A percentile compares a stretch with the other conserved stretches of the same genome.
Conservation (phyloP, 1,139 yeast species). For the Yamadazyma songkhlaensis region DNA sequence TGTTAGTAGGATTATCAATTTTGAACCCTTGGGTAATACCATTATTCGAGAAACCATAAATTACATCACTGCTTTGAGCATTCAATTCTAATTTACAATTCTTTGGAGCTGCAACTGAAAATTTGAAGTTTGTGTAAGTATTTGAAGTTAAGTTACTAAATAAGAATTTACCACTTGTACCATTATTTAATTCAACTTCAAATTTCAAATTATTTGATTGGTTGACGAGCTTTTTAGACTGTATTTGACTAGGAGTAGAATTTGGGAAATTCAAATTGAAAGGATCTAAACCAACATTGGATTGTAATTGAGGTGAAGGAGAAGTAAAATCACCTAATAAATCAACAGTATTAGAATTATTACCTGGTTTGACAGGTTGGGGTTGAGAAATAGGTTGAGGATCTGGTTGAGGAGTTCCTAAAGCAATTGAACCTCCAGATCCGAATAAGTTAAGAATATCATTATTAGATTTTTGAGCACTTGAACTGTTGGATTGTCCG, state of each 20-base stretch:
- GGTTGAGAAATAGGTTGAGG: constrained; percentile 9
- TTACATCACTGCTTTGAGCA: constrained; percentile 62
- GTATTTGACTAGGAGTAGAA: constrained; percentile 35
- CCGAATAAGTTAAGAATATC: constrained; percentile 44
- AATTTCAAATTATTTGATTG: constrained; percentile 52
- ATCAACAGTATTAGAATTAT: constrained; percentile 22
- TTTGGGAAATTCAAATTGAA: constrained; percentile 49
- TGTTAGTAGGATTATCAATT: constrained; percentile 51
- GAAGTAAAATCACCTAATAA: constrained; percentile 46
- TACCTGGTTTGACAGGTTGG: constrained; percentile 12
- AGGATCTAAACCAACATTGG: constrained; percentile 47
- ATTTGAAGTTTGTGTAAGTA: constrained; percentile 47
- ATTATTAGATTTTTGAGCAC: constrained; percentile 21
- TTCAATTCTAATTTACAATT: constrained; percentile 60
- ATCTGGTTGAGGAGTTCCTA: constrained; percentile 23
- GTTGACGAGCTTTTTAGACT: constrained; percentile 28
- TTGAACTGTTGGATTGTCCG: constrained; percentile 9
- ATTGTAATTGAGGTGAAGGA: constrained; percentile 48
- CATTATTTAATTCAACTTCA: constrained; percentile 31
- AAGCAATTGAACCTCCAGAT: constrained; percentile 43
- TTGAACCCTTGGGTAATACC: constrained; percentile 60
- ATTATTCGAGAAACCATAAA: constrained; percentile 50
- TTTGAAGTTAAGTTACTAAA: constrained; percentile 38
- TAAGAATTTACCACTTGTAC: constrained; percentile 38
- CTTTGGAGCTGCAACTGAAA: constrained; percentile 83